Evolutionary conservation across 2,329 filamentous ascomycete genomes (phyloP).

Genomic region (Ilyonectria destructans): DNA sequence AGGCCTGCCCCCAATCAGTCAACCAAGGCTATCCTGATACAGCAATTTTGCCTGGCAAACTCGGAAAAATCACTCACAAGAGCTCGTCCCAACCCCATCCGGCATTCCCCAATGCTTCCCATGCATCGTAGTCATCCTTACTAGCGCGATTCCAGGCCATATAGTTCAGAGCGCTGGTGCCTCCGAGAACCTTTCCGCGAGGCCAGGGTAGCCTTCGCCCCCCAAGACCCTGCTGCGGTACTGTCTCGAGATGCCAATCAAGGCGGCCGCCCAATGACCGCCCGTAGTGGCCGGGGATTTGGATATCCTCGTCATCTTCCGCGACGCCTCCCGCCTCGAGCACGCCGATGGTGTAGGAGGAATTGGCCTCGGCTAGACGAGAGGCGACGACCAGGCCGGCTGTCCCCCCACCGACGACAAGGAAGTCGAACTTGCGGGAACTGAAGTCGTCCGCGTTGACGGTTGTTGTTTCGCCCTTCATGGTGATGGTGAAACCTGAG

Average conservation of each 20-base stretch:
- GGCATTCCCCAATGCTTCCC: slow-evolving; percentile 70
- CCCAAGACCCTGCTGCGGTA: slow-evolving; percentile 55
- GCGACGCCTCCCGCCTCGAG: slow-evolving; percentile 54
- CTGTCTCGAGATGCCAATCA: slow-evolving; percentile 62
- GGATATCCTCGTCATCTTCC: slow-evolving; percentile 53
- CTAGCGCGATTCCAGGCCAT: slow-evolving; percentile 69
- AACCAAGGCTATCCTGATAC: slow-evolving; percentile 24
- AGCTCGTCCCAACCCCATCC: slow-evolving; percentile 71
- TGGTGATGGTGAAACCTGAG: slow-evolving; percentile 16
- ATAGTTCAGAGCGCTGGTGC: slow-evolving; percentile 74
- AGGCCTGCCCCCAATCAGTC: slow-evolving; percentile 56
- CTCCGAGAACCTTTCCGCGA: slow-evolving; percentile 71
- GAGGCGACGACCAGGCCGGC: slow-evolving; percentile 68
- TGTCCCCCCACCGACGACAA: slow-evolving; percentile 70
- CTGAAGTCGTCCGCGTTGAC: slow-evolving; percentile 44
- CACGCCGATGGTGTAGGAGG: slow-evolving; percentile 50
- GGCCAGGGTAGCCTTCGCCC: slow-evolving; percentile 61
- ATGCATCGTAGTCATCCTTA: slow-evolving; percentile 68
- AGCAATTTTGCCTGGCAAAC: neutral
- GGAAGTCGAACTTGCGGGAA: slow-evolving; percentile 50
- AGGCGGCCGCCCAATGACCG: slow-evolving; percentile 54
- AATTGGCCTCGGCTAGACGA: slow-evolving; percentile 61
- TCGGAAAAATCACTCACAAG: slow-evolving; percentile 46
- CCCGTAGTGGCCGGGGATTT: slow-evolving; percentile 58
- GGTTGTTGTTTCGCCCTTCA: slow-evolving; percentile 21